A percentile compares a stretch with the other conserved stretches of the same genome.
Conservation (phyloP, 805 yeast genomes). For the Suhomyces kilbournensis region DNA sequence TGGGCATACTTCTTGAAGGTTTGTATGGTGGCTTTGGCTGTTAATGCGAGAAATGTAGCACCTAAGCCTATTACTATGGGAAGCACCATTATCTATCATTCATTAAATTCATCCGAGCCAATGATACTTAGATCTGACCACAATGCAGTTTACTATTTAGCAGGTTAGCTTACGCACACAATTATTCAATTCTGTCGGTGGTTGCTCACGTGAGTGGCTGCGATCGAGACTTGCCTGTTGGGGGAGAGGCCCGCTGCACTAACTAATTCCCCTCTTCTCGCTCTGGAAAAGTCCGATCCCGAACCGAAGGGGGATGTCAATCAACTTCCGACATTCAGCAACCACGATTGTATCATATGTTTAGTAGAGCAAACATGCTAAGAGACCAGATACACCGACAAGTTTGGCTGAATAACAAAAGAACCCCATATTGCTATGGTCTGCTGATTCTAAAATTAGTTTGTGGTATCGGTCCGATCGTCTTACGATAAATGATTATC, state of each 20-base stretch:
- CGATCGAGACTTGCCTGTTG: not conserved
- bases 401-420: not conserved
- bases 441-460: not conserved
- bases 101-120: not conserved
- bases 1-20: conserved; percentile 28
- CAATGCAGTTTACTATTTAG: not conserved
- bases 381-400: not conserved
- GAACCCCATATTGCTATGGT: not conserved
- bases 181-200: not conserved
- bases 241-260: not conserved
- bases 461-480: not conserved
- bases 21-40: conserved; percentile 31
- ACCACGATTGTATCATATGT: not conserved
- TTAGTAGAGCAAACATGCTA: not conserved
- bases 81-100: conserved; percentile 22
- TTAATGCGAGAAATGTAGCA: conserved; percentile 49
- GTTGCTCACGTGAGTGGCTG: not conserved
- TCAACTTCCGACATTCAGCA: not conserved
- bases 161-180: not conserved
- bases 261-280: not conserved
- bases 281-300: conserved; percentile 11
- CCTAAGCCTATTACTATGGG: conserved; percentile 58
- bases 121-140: not conserved
- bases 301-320: not conserved
- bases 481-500: not conserved